phyloP scores from a whole-genome alignment of 2,329 filamentous ascomycete species.

The Ceratocystis diversiconidia region DNA sequence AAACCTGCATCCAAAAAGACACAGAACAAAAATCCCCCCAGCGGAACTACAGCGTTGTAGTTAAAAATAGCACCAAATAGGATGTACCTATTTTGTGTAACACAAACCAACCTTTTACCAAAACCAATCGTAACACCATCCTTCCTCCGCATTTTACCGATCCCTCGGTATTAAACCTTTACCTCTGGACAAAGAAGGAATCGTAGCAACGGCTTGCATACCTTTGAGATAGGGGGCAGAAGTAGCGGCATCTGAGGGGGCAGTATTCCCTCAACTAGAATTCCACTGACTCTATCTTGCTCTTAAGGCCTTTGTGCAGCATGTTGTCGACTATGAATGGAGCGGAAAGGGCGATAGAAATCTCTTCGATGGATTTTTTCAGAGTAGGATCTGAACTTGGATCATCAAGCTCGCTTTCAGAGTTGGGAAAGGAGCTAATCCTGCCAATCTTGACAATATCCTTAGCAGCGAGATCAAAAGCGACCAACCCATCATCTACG shows the following conservation, averaged over 20 bases:
- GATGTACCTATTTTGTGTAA: not conserved
- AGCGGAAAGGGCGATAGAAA: not conserved
- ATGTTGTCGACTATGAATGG: too few species aligned
- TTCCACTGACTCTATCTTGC: too few species aligned
- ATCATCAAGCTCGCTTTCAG: not conserved
- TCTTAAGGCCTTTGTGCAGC: too few species aligned
- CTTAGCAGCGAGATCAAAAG: not conserved
- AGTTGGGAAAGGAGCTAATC: not conserved
- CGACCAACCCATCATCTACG: not conserved
- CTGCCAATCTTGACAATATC: not conserved
- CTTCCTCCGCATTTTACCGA: too few species aligned
- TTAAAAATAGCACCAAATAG: not conserved
- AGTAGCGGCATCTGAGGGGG: too few species aligned
- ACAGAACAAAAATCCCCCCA: not conserved
- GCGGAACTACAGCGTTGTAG: not conserved
- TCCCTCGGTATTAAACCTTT: too few species aligned
- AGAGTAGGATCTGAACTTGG: too few species aligned
- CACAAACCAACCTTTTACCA: not conserved
- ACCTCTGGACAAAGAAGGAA: too few species aligned
- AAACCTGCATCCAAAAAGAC: not conserved
- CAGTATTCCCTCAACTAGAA: too few species aligned
- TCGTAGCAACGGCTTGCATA: too few species aligned
- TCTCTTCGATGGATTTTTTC: not conserved
- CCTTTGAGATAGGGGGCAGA: too few species aligned
- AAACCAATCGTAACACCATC: not conserved